Evolutionary conservation across 169 alveolate species (phyloP).

Genomic region (Plasmodium ovale): DNA sequence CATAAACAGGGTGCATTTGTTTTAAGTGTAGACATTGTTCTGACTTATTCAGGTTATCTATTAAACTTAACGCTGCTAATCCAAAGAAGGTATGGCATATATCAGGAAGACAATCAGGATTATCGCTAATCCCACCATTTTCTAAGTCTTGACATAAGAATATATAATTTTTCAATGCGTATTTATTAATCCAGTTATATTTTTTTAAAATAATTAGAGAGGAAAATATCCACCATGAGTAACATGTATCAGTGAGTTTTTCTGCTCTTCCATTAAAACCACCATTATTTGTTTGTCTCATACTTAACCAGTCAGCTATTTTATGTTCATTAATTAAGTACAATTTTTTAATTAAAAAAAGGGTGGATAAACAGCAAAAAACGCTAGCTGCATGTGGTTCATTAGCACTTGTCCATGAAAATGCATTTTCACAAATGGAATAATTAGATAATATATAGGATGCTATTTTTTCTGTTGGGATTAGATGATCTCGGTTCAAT

Average conservation of each 20-base stretch:
- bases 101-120: constrained; percentile 96
- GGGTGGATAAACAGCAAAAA: constrained; percentile 93
- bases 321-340: constrained; percentile 71
- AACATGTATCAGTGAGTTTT: constrained; percentile 97
- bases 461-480: constrained; percentile 89
- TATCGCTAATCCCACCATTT: constrained; percentile 95
- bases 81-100: constrained; percentile 97
- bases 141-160: constrained; percentile 89
- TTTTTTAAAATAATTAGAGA: constrained; percentile 84
- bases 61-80: constrained; percentile 93
- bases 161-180: constrained; percentile 89
- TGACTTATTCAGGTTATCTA: constrained; percentile 61
- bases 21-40: constrained; percentile 21
- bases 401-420: constrained; percentile 95
- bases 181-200: constrained; percentile 90
- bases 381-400: constrained; percentile 98
- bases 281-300: constrained; percentile 94
- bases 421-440: constrained; percentile 92
- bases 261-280: constrained; percentile 98
- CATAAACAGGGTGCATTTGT: constrained; percentile 80
- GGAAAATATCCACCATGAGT: constrained; percentile 97
- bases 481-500: constrained; percentile 85
- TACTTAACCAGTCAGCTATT: constrained; percentile 91
- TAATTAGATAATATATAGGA: constrained; percentile 87
- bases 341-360: constrained; percentile 42